Evolutionary conservation across 306 rosid genomes (phyloP), one percentile per base, ranked within the genome.

Genomic region (Medicago arabica): DNA sequence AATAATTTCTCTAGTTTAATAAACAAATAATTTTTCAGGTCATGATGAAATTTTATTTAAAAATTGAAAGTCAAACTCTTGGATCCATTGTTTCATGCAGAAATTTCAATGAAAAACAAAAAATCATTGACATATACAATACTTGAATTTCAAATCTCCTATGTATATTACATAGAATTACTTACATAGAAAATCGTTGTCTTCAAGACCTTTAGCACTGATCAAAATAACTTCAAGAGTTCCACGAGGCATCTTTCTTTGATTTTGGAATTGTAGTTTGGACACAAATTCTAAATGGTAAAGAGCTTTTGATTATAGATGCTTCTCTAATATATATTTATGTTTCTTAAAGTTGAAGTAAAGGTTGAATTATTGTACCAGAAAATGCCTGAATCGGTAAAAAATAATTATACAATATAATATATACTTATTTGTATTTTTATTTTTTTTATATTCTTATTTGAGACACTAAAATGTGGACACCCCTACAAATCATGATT

Each of bases 201-300:
- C 65, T 1, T 80, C 78, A 4, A 85, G 78, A 47, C 82, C 85
- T 73, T 85, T 80, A 76, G 86, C 89, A 11, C 80, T 76, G 80
- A 85, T 28, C 77, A 85, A 67, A 82, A 85, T 34, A 76, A 85
- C 89, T 82, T 85, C 89, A 72, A 85, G 89, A 0, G 83, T 85
- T 11, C 89, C 89, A 44, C 77, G 84, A 72, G 81, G 81, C 89
- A 85, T 85, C 76, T 74, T 78, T 46, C 70, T 69, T 75, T 36
- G 34, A 11, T 17, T 36, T 68, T 23, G 28, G 28, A 23, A 23
- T 23, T 23, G 28, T 2, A 23, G 28, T 23, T 23, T 23, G 28
- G 1, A 23, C 43, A 61, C 44, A 49, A 21, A 61, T 61, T 67
- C 47, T 73, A 9, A 41, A 43, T 39, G 70, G 9, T 19, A 17